A percentile compares a stretch with the other conserved stretches of the same genome.
These are phyloP conservation scores for Colletotrichum eremochloae DNA, from an alignment of 2,329 filamentous ascomycete species.

Conservation along the genomic window DNA sequence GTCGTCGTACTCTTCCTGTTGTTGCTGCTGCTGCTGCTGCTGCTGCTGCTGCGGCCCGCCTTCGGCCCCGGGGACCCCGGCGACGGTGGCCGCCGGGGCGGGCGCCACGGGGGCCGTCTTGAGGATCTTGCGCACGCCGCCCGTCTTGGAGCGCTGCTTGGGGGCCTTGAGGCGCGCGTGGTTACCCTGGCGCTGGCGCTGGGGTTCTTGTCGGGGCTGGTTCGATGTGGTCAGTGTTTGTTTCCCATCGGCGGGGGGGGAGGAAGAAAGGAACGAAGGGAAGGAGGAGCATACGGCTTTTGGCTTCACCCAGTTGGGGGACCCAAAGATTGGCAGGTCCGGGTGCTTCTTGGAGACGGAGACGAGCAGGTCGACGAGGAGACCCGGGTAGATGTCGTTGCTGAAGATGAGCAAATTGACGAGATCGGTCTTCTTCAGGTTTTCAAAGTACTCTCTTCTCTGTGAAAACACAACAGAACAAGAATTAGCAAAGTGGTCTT, in stretches of 20 bases:
- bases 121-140: slow-evolving; percentile 51
- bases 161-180: slow-evolving; percentile 22
- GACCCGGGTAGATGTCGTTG: slow-evolving; percentile 57
- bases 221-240: not conserved
- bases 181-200: slow-evolving; percentile 7
- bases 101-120: slow-evolving; percentile 46
- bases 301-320: slow-evolving; percentile 55
- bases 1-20: not conserved
- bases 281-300: slow-evolving; percentile 5
- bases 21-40: not conserved
- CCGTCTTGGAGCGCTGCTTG: slow-evolving; percentile 50
- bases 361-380: slow-evolving; percentile 57
- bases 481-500: slow-evolving; percentile 4
- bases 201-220: not conserved
- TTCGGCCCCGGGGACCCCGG: slow-evolving; percentile 43
- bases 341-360: slow-evolving; percentile 59
- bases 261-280: too few relatives aligned
- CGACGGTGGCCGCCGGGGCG: not conserved
- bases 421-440: slow-evolving; percentile 54
- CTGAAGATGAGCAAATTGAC: slow-evolving; percentile 57
- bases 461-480: slow-evolving; percentile 32
- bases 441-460: slow-evolving; percentile 57
- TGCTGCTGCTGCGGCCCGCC: not conserved
- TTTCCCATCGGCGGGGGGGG: too few relatives aligned
- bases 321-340: slow-evolving; percentile 58